Evolutionary conservation across 768 basidiomycete species (phyloP).

Genomic region (Gloeopeniophorella convolvens): DNA sequence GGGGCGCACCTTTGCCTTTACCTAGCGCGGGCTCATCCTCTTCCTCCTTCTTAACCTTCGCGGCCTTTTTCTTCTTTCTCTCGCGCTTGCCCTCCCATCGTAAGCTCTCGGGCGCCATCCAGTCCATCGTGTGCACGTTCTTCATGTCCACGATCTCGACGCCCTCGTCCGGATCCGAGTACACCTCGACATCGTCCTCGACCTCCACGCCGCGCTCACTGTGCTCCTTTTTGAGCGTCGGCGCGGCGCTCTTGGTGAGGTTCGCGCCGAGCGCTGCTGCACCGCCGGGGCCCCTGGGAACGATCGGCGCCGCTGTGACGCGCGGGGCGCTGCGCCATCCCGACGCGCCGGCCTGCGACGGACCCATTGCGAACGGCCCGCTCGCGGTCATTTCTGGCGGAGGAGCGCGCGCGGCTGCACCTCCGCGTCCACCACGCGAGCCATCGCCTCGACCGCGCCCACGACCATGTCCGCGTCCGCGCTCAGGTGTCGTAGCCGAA

Average conservation of each 20-base stretch:
- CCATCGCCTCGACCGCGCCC: constrained; percentile 42
- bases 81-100: constrained; percentile 39
- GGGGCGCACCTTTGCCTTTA: constrained; percentile 31
- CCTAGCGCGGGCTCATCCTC: constrained; percentile 21
- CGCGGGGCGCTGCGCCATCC: constrained; percentile 46
- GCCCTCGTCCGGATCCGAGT: constrained; percentile 84
- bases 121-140: constrained; percentile 70
- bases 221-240: constrained; percentile 40
- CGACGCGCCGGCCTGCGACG: constrained; percentile 56
- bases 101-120: constrained; percentile 81
- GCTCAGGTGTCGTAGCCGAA: constrained; percentile 33
- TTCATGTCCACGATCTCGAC: constrained; percentile 85
- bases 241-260: constrained; percentile 44
- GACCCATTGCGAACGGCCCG: constrained; percentile 85
- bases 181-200: constrained; percentile 56
- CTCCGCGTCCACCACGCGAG: constrained; percentile 39
- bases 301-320: constrained; percentile 48
- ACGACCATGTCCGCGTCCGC: constrained; percentile 37
- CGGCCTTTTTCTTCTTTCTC: constrained; percentile 28
- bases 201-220: constrained; percentile 25
- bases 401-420: constrained; percentile 39
- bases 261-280: constrained; percentile 39
- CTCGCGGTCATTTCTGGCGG: constrained; percentile 74
- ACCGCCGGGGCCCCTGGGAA: constrained; percentile 35
- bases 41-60: constrained; percentile 42